Conservation (phyloP, 768 basidiomycete species). For the Tubosaeta sp. region DNA sequence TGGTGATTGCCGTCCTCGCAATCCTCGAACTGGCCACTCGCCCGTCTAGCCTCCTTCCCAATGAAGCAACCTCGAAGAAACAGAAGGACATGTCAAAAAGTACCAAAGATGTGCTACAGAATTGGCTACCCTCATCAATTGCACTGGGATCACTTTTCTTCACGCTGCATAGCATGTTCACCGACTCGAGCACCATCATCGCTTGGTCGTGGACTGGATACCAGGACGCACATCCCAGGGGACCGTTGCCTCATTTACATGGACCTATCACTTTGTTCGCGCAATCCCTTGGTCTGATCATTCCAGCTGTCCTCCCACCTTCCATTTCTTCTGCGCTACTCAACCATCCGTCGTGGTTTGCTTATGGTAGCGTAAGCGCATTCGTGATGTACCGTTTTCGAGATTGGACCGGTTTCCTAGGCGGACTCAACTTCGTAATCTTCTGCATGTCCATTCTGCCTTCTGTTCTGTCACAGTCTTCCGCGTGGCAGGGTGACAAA, state of each 20-base stretch:
- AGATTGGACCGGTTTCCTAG: conserved; percentile 67
- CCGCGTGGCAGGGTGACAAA: conserved; percentile 31
- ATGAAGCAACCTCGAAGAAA: neutral
- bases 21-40: conserved; percentile 53
- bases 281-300: conserved; percentile 52
- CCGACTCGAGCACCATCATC: conserved; percentile 73
- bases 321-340: conserved; percentile 26
- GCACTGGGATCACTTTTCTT: conserved; percentile 69
- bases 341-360: conserved; percentile 49
- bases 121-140: conserved; percentile 43
- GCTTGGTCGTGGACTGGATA: conserved; percentile 93
- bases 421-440: conserved; percentile 57
- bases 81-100: neutral
- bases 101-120: conserved; percentile 9
- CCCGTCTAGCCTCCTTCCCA: conserved; percentile 16
- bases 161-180: conserved; percentile 65
- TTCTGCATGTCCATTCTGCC: conserved; percentile 68
- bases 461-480: conserved; percentile 44
- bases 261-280: conserved; percentile 64
- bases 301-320: conserved; percentile 33
- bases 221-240: conserved; percentile 51
- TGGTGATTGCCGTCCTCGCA: conserved; percentile 54
- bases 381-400: conserved; percentile 55
- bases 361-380: conserved; percentile 47
- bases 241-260: conserved; percentile 70